These are phyloP conservation scores for Phaeoacremonium minimum DNA, from an alignment of 2,329 filamentous ascomycete genomes.

Conservation along the genomic window DNA sequence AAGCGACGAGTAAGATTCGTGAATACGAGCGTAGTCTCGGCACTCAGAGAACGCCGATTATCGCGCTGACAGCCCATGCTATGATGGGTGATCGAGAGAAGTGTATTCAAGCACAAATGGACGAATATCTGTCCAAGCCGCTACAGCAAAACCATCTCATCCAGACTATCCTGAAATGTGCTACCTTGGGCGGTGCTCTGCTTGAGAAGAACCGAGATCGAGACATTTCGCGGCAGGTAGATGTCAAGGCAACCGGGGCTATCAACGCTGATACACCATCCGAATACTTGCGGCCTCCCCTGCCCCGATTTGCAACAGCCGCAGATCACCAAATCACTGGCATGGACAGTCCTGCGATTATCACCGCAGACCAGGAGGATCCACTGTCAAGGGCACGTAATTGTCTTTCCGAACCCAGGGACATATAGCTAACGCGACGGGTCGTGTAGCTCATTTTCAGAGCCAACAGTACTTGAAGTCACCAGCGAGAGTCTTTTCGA, in stretches of 20 bases:
- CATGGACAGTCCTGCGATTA: conserved; percentile 58
- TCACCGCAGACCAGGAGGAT: conserved; percentile 58
- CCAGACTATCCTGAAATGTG: conserved; percentile 95
- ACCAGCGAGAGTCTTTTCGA: no score
- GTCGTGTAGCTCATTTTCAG: conserved; percentile 12
- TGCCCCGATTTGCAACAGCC: conserved; percentile 66
- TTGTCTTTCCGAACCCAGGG: conserved; percentile 36
- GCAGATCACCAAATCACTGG: conserved; percentile 54
- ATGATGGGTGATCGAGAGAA: conserved; percentile 98
- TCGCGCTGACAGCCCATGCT: conserved; percentile 93
- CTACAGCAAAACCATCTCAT: conserved; percentile 96
- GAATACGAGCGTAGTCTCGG: conserved; percentile 85
- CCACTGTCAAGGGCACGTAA: conserved; percentile 46
- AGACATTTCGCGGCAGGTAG: conserved; percentile 47
- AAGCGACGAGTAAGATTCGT: conserved; percentile 93
- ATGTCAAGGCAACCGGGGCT: conserved; percentile 38
- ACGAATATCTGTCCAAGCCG: conserved; percentile 96
- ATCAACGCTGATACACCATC: conserved; percentile 20
- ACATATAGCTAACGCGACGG: conserved; percentile 12
- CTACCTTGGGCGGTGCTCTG: conserved; percentile 80
- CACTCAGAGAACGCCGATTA: conserved; percentile 84
- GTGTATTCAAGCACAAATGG: conserved; percentile 98
- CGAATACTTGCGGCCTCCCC: conserved; percentile 41
- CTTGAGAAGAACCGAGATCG: conserved; percentile 70
- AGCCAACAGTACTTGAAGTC: conserved; percentile 10